phyloP scores from a whole-genome alignment of 495 filamentous ascomycete species.

The Penicillium waksmanii region DNA sequence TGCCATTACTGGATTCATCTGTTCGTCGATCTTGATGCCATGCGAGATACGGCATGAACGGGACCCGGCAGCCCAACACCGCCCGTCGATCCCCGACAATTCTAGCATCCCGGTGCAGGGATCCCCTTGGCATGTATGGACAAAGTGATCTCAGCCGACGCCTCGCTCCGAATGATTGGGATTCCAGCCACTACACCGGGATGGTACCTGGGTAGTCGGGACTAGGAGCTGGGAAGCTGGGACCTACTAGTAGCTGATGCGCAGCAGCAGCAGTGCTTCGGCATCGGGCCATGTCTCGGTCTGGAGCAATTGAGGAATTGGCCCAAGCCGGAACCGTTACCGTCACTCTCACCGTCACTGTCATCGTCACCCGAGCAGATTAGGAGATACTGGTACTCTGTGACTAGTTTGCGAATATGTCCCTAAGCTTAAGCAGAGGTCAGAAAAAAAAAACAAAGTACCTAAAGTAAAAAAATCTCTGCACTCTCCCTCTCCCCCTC shows the following conservation, averaged over 20 bases:
- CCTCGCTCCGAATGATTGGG: slow-evolving; percentile 28
- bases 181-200: slow-evolving; percentile 18
- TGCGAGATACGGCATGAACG: slow-evolving; percentile 32
- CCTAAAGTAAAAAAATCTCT: no score
- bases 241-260: background rate
- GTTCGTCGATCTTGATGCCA: slow-evolving; percentile 21
- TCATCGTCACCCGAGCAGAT: no score
- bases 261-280: background rate
- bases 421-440: no score
- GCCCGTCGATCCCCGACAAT: slow-evolving; percentile 20
- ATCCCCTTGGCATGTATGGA: slow-evolving; percentile 30
- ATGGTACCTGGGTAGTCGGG: slow-evolving; percentile 2
- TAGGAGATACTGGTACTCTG: no score
- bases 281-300: background rate
- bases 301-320: background rate
- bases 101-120: slow-evolving; percentile 18
- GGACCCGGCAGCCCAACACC: slow-evolving; percentile 23
- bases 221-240: slow-evolving; percentile 2
- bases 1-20: background rate
- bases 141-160: slow-evolving; percentile 29
- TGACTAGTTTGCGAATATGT: no score
- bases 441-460: no score
- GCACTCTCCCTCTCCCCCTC: no score
- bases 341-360: no score
- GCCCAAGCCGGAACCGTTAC: background rate